Evolutionary conservation across 768 basidiomycete genomes (phyloP), one percentile per base, ranked within the genome.

Genomic region (Termitomyces sp.): DNA sequence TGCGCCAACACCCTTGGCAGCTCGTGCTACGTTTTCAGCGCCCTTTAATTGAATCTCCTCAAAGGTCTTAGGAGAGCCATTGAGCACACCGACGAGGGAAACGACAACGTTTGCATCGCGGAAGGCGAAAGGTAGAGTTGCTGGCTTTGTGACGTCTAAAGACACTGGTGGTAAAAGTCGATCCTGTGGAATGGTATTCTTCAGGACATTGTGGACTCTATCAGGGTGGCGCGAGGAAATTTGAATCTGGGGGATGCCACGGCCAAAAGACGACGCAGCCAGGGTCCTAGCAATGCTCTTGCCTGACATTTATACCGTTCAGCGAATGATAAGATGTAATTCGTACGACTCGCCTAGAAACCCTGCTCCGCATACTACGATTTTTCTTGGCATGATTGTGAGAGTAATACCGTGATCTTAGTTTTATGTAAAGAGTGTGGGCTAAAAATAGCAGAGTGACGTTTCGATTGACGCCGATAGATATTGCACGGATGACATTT

Each of bases 21-120:
- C 77, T 38, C 66, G 63, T 0, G 87, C 86, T 8, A 91, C 82
- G 62, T 88, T 86, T 62, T 83, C 79, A 18, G 84, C 85, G 5
- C 89, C 88, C 62, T 74, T 75, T 75, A 79, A 78, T 62, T 90
- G 88, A 16, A 87, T 76, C 10, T 72, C 72, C 52, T 87, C 78
- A 63, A 89, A 89, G 49, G 82, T 72, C 33, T 75, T 69, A 0
- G 75, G 73, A 4, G 79, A 74, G 3, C 88, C 87, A 51, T 80
- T 74, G 65, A 92, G 73, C 24, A 90, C 70, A 1, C 88, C 88
- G 30, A 90, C 88, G 35, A 91, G 77, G 18, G 87, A 90, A 1
- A 90, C 73, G 2, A 90, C 77, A 2, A 81, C 76, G 36, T 73
- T 66, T 3, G 90, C 86, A 58, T 72, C 80, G 56, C 78, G 65